Base-by-base conservation (phyloP, 805 yeast genomes). In the Clavispora carvajalis region DNA sequence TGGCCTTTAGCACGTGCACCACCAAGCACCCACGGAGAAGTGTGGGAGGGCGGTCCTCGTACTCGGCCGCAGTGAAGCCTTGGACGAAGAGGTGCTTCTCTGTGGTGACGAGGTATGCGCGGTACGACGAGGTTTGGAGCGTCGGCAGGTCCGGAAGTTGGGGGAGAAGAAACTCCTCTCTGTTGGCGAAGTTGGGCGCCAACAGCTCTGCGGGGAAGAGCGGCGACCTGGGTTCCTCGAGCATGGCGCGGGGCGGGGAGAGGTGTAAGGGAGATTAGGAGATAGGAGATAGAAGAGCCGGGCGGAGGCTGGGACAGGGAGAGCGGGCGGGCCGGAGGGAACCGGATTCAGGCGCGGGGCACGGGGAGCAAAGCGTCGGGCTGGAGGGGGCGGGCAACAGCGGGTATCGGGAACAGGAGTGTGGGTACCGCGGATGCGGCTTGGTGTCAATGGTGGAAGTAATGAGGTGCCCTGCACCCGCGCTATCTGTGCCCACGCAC, bases 31-130 rank as follows among this genome's bases (percentile, higher is more conserved):
- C 98, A 39, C 98, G 71, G 25, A 90, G 69, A 37, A 90, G 61
- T 2, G 91, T 75, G 1, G 96, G 95, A 4, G 91, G 86, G 34
- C 83, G 66, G 15, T 75, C 78, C 22, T 65, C 62, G 47, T 73
- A 78, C 52, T 87, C 95, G 8, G 73, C 63, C 0, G 76, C 65
- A 19, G 79, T 79, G 57, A 86, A 89, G 0, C 97, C 98, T 54
- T 85, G 90, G 8, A 90, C 73, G 52, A 82, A 90, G 12, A 90
- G 63, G 29, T 74, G 79, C 25, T 85, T 85, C 58, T 90, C 98
- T 0, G 95, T 88, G 13, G 89, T 75, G 7, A 82, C 76, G 7
- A 88, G 62, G 51, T 77, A 85, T n/a, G 85, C 58, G 46, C 82
- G 78, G n/a, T 85, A 66, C 1, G 90, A 74, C 2, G 80, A 73